Evolutionary conservation across 192 early-diverging fungal genomes (phyloP).

Genomic region (Backusella luteola): DNA sequence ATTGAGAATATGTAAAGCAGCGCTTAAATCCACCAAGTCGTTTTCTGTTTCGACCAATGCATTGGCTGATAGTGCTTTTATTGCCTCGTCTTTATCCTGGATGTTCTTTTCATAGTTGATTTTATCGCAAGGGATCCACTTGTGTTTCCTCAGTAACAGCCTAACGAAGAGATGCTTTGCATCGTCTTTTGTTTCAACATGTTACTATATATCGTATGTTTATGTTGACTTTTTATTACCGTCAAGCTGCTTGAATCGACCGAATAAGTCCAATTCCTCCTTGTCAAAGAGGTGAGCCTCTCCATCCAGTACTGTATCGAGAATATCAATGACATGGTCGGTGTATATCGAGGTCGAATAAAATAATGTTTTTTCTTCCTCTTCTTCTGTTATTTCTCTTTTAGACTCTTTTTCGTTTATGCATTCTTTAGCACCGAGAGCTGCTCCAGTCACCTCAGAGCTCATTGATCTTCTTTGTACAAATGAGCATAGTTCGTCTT

Average conservation of each 20-base stretch:
- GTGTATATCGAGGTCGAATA: conserved; percentile 37
- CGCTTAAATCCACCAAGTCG: conserved; percentile 12
- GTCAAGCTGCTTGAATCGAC: conserved; percentile 32
- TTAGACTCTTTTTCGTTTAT: not conserved
- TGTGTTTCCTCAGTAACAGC: conserved; percentile 40
- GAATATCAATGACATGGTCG: conserved; percentile 36
- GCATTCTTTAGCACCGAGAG: not conserved
- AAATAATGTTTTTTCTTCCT: not conserved
- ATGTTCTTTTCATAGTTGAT: conserved; percentile 21
- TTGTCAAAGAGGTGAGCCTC: conserved; percentile 42
- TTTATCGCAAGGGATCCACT: conserved; percentile 33
- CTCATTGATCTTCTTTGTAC: not conserved
- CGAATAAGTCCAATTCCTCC: conserved; percentile 37
- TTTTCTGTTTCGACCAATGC: conserved; percentile 14
- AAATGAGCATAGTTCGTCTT: not conserved
- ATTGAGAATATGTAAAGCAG: conserved; percentile 23
- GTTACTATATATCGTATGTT: too few species aligned
- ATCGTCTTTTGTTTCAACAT: not conserved
- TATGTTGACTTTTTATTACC: not conserved
- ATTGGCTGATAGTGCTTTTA: not conserved
- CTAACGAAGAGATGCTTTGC: conserved; percentile 44
- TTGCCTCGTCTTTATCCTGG: conserved; percentile 4
- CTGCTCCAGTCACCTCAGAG: not conserved
- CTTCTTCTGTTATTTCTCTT: not conserved
- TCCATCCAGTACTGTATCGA: conserved; percentile 42